phyloP scores from a whole-genome alignment of 208 protist species.

The Herpetomonas muscarum region DNA sequence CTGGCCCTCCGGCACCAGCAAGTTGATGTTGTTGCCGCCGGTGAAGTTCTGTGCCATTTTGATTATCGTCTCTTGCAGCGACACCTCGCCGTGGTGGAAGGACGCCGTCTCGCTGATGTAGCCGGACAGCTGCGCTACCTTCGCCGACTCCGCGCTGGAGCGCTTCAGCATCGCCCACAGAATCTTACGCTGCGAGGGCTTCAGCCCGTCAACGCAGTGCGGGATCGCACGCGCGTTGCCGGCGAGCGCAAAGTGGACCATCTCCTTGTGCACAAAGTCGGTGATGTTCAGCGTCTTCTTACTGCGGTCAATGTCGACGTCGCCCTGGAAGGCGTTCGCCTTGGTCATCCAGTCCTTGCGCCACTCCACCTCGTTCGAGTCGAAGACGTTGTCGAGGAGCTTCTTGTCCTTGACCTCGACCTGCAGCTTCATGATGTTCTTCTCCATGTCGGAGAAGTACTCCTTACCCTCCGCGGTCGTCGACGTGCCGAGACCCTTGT shows the following conservation, averaged over 20 bases:
- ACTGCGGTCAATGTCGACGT: conserved; percentile 87
- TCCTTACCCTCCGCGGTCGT: conserved; percentile 98
- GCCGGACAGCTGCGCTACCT: conserved; percentile 99
- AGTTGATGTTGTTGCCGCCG: conserved; percentile 99
- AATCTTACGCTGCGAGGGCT: conserved; percentile 99
- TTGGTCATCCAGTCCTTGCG: conserved; percentile 99
- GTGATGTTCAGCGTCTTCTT: conserved; percentile 79
- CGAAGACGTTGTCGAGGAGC: conserved; percentile 98
- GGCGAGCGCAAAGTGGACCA: conserved; percentile 97
- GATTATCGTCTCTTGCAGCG: conserved; percentile 98
- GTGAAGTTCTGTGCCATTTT: conserved; percentile 99
- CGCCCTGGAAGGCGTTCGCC: conserved; percentile 80
- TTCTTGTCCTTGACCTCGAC: conserved; percentile 87
- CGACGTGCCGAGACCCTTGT: conserved; percentile 99
- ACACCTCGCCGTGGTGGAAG: conserved; percentile 99
- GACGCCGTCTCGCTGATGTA: conserved; percentile 96
- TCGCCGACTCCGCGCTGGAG: conserved; percentile 93
- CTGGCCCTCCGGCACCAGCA: conserved; percentile 97
- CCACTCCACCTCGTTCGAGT: conserved; percentile 96
- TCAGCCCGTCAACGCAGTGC: conserved; percentile 98
- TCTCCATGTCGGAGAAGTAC: conserved; percentile 98
- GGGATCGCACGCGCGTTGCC: conserved; percentile 89
- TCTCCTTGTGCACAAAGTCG: conserved; percentile 99
- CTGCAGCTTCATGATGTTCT: conserved; percentile 92
- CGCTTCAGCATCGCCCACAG: conserved; percentile 94